phyloP scores from a whole-genome alignment of 1,139 yeast genomes.

The Geotrichum citri-aurantii region DNA sequence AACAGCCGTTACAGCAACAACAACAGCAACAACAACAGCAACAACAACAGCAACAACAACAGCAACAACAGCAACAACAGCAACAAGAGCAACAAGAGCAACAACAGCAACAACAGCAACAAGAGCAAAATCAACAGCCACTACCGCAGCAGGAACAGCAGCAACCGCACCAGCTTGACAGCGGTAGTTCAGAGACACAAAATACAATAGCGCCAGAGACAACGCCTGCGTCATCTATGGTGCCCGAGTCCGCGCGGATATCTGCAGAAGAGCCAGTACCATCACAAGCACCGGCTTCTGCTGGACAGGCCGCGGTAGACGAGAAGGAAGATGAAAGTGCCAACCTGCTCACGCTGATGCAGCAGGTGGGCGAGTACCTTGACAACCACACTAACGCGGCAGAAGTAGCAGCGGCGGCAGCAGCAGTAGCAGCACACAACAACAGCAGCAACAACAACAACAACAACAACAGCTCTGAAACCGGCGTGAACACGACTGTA shows the following conservation, averaged over 20 bases:
- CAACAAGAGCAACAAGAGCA: neutral
- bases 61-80: neutral
- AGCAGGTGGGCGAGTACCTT: slow-evolving; percentile 15
- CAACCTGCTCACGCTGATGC: slow-evolving; percentile 12
- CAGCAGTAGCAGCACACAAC: too few relatives aligned
- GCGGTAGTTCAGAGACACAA: neutral
- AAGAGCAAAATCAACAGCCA: neutral
- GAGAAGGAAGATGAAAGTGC: slow-evolving; percentile 15
- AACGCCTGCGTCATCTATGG: neutral
- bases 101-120: neutral
- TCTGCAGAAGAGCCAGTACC: neutral
- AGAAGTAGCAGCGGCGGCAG: neutral
- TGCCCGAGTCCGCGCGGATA: neutral
- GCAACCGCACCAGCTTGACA: neutral
- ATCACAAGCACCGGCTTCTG: neutral
- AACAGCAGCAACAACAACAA: neutral
- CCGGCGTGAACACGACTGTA: neutral
- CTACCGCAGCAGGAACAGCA: neutral
- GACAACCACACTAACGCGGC: neutral
- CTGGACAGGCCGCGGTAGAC: neutral
- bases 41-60: slow-evolving; percentile 3
- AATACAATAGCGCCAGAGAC: too few relatives aligned
- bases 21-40: neutral
- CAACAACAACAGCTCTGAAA: neutral
- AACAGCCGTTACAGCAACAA: neutral